A percentile compares a stretch with the other conserved stretches of the same genome.
phyloP scores from a whole-genome alignment of 768 basidiomycete species.

The Trametes elegans region DNA sequence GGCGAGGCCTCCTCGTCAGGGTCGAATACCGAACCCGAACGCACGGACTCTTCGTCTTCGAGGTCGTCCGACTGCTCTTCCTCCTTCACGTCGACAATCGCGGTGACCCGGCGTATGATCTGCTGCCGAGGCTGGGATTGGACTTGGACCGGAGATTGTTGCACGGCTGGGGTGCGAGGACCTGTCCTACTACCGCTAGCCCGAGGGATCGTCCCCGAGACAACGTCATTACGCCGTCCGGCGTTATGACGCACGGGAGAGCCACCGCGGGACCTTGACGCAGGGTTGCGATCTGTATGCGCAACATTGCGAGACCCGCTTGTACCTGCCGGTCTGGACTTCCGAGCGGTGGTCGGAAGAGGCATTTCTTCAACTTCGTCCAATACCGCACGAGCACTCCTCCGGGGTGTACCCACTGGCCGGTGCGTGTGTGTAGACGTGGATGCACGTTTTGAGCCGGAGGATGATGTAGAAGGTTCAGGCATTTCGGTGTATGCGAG shows the following conservation, averaged over 20 bases:
- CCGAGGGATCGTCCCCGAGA: background rate
- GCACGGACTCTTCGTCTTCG: slow-evolving; percentile 9
- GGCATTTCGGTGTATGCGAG: slow-evolving; percentile 11
- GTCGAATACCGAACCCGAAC: slow-evolving; percentile 14
- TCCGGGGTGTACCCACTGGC: slow-evolving; percentile 1
- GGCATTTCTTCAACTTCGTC: background rate
- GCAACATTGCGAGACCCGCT: background rate
- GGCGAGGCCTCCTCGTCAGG: slow-evolving; percentile 17
- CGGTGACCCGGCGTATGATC: slow-evolving; percentile 64
- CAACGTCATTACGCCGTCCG: background rate
- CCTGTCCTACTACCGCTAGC: background rate
- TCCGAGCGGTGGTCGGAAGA: slow-evolving; percentile 1
- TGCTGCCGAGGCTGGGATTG: slow-evolving; percentile 28
- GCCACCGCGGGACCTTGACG: background rate
- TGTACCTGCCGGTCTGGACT: background rate
- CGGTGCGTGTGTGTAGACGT: slow-evolving; percentile 8
- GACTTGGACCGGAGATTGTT: slow-evolving; percentile 3
- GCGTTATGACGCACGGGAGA: slow-evolving; percentile 1
- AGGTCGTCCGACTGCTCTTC: slow-evolving; percentile 42
- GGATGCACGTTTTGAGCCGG: slow-evolving; percentile 24
- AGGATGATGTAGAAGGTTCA: slow-evolving; percentile 20
- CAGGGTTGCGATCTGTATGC: background rate
- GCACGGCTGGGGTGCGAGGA: slow-evolving; percentile 6
- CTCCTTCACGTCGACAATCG: slow-evolving; percentile 63
- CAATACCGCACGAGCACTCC: slow-evolving; percentile 2